A percentile compares a stretch with the other conserved stretches of the same genome.
Conservation (phyloP, 2,329 filamentous ascomycete genomes). For the Fusarium protoensiforme region DNA sequence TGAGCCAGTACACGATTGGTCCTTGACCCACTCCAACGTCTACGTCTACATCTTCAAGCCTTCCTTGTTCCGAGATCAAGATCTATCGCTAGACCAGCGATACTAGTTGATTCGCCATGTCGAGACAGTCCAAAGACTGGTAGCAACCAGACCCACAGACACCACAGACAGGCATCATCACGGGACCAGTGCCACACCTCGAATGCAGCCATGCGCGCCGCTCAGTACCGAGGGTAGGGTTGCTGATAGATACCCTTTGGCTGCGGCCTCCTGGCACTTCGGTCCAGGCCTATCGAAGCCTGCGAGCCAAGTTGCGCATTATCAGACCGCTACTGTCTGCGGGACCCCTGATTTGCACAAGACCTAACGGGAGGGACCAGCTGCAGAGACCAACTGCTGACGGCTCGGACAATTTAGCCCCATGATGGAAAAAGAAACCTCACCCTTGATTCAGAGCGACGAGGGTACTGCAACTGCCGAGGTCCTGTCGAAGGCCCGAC, state of each 20-base stretch:
- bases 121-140: not conserved
- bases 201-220: conserved; percentile 2
- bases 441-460: not conserved
- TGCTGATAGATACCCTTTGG: not conserved
- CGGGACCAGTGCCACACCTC: conserved; percentile 27
- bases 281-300: not conserved
- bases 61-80: not conserved
- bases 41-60: not conserved
- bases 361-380: not conserved
- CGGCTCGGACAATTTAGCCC: conserved; percentile 2
- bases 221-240: not conserved
- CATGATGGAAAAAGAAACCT: not conserved
- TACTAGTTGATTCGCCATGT: conserved; percentile 1
- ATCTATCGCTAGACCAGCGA: not conserved
- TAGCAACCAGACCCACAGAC: conserved; percentile 15
- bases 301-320: not conserved
- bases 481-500: not conserved
- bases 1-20: not conserved
- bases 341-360: conserved; percentile 6
- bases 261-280: not conserved
- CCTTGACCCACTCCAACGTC: conserved; percentile 2
- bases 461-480: not conserved
- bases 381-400: not conserved
- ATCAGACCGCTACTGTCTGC: conserved; percentile 1
- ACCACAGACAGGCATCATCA: conserved; percentile 39